Conservation (phyloP, 2,329 filamentous ascomycete genomes). For the Colletotrichum neosansevieriae region DNA sequence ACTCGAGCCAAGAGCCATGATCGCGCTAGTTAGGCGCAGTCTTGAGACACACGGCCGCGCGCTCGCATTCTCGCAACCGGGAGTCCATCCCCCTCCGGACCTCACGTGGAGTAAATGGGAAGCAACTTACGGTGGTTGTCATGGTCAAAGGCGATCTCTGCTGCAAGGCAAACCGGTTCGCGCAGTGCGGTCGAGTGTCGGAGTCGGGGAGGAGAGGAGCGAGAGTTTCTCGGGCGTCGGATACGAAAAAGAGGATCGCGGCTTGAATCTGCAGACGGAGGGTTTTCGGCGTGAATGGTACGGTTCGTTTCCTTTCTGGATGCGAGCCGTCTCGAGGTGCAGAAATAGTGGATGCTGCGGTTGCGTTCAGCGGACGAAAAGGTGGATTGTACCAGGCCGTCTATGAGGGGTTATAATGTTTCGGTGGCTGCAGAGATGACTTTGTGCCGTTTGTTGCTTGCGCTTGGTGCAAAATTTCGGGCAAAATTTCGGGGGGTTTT, state of each 20-base stretch:
- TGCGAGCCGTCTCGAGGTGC: background rate
- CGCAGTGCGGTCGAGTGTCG: conserved; percentile 41
- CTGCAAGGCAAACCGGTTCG: conserved; percentile 44
- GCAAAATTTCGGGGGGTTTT: conserved; percentile 18
- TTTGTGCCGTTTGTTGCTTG: conserved; percentile 13
- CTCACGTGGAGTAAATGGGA: conserved; percentile 33
- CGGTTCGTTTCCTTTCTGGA: background rate
- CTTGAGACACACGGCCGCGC: conserved; percentile 52
- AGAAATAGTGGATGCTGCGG: background rate
- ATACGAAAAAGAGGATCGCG: background rate
- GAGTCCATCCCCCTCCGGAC: conserved; percentile 30
- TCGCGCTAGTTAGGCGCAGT: conserved; percentile 49
- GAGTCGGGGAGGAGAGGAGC: conserved; percentile 6
- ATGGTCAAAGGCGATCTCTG: conserved; percentile 44
- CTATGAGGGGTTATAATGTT: conserved; percentile 12
- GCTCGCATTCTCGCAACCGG: conserved; percentile 42
- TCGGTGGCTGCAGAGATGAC: conserved; percentile 2
- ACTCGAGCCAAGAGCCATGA: conserved; percentile 36
- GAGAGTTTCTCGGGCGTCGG: conserved; percentile 29
- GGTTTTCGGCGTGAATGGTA: background rate
- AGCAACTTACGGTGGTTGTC: conserved; percentile 53
- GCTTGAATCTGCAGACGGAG: background rate
- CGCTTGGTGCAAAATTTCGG: conserved; percentile 11
- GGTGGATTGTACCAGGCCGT: background rate
- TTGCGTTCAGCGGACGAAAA: background rate